A percentile compares a stretch with the other conserved stretches of the same genome.
These are phyloP conservation scores for Fusarium nanum DNA, from an alignment of 2,329 filamentous ascomycete genomes.

Conservation along the genomic window DNA sequence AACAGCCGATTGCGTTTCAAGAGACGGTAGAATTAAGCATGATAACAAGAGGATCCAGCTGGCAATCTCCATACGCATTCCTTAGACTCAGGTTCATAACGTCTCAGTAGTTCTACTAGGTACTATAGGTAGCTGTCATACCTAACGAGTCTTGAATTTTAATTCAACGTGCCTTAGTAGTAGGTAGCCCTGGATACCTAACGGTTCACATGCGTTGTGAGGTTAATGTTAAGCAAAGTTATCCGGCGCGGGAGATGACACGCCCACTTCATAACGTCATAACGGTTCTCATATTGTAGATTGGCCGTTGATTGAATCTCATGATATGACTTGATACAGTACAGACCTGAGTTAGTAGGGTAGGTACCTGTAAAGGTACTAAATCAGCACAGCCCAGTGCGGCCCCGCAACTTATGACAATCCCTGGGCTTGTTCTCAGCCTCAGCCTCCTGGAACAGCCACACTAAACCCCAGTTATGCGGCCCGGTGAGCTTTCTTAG, in stretches of 20 bases:
- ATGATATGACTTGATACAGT: slow-evolving; percentile 6
- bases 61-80: background rate
- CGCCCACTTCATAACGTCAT: background rate
- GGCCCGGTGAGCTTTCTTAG: slow-evolving; percentile 36
- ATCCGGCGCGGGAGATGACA: background rate
- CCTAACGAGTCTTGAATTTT: background rate
- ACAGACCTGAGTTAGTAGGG: background rate
- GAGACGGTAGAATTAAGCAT: background rate
- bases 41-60: background rate
- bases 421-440: slow-evolving; percentile 34
- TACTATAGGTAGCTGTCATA: background rate
- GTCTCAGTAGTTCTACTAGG: background rate
- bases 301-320: background rate
- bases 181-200: background rate
- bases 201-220: background rate
- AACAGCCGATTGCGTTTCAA: background rate
- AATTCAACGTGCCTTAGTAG: background rate
- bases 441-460: slow-evolving; percentile 30
- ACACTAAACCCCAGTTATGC: slow-evolving; percentile 39
- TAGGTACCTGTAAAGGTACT: too few species aligned
- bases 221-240: background rate
- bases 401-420: slow-evolving; percentile 25
- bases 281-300: background rate
- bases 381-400: slow-evolving; percentile 4
- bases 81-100: background rate